Base-by-base conservation (phyloP, 2,329 filamentous ascomycete genomes). In the Myrmaecium sp. region DNA sequence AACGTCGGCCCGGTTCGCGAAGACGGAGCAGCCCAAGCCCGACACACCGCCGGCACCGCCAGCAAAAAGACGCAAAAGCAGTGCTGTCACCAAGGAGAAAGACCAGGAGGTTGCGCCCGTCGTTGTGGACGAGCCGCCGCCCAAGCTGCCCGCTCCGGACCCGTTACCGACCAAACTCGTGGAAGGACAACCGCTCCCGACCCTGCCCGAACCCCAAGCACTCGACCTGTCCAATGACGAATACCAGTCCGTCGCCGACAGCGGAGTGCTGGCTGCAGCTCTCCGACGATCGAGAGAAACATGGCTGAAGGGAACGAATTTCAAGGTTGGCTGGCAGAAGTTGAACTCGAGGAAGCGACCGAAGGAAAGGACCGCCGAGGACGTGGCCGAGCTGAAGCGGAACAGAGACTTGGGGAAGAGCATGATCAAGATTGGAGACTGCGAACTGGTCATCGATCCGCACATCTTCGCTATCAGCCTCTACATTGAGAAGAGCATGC, bases 381-480 rank as follows among this genome's bases (percentile, higher is more conserved):
- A 51, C 30, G 47, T 59, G 51, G 43, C 41, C 9, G 40, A 35
- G 12, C 59, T 64, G 36, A 78, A 73, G 47, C 64, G 81, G 13
- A 80, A 81, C 38, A 67, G 66, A 37, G 43, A 47, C 23, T 37
- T 52, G 3, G 30, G 43, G 15, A 44, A 41, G 34, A 47, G 49
- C 39, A 51, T 52, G 29, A 46, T 46, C n/a, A 44, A 43, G 27
- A 35, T 51, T 11, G 47, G 33, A 11, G 42, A 49, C 20, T 72
- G 79, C 34, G 72, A 72, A 17, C 70, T 91, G 34, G 75, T 70
- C 13, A 70, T 84, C 32, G 80, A 84, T 47, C 81, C 81, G 23
- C 78, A 89, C 44, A 67, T 78, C 22, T 69, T 89, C 38, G 76
- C 83, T 37, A 78, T 77, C 10, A 74, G 67, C 24, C 68, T 83